Evolutionary conservation across 1,284 basidiomycete species (phyloP).

Genomic region (Volvariella volvacea): DNA sequence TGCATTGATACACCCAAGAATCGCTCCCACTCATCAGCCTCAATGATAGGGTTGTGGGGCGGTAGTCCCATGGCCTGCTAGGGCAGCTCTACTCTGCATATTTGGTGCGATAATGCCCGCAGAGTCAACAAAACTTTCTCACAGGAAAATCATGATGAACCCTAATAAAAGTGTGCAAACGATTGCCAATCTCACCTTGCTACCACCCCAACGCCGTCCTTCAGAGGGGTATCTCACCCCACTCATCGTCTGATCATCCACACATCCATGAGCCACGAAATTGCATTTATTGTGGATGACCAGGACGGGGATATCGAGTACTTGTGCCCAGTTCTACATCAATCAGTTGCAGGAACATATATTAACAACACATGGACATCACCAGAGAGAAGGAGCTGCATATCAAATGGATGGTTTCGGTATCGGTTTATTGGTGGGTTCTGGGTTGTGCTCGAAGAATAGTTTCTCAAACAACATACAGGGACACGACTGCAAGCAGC

Average conservation of each 20-base stretch:
- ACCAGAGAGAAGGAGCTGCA: constrained; percentile 18
- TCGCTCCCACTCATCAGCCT: too few species aligned
- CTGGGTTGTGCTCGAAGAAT: background rate
- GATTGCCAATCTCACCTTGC: too few species aligned
- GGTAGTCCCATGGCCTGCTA: too few species aligned
- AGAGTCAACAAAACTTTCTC: too few species aligned
- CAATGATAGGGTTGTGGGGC: too few species aligned
- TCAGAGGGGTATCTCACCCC: constrained; percentile 4
- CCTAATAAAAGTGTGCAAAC: too few species aligned
- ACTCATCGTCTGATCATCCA: constrained; percentile 1
- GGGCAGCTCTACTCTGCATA: too few species aligned
- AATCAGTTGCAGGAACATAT: constrained; percentile 24
- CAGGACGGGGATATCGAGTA: constrained; percentile 26
- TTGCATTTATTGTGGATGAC: constrained; percentile 30
- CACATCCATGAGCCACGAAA: constrained; percentile 9
- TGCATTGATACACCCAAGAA: too few species aligned
- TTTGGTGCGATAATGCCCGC: too few species aligned
- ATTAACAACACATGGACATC: constrained; percentile 32
- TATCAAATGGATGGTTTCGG: constrained; percentile 27
- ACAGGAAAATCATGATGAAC: too few species aligned
- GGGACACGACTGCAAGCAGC: constrained; percentile 23
- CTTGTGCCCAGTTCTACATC: constrained; percentile 25
- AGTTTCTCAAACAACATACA: constrained; percentile 6
- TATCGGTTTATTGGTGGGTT: constrained; percentile 27
- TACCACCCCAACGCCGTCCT: too few species aligned